Percentiles rank a stretch among this genome's conserved stretches.
These are phyloP conservation scores for Polychytrium aggregatum DNA, from an alignment of 192 early-diverging fungal species.

Conservation along the genomic window DNA sequence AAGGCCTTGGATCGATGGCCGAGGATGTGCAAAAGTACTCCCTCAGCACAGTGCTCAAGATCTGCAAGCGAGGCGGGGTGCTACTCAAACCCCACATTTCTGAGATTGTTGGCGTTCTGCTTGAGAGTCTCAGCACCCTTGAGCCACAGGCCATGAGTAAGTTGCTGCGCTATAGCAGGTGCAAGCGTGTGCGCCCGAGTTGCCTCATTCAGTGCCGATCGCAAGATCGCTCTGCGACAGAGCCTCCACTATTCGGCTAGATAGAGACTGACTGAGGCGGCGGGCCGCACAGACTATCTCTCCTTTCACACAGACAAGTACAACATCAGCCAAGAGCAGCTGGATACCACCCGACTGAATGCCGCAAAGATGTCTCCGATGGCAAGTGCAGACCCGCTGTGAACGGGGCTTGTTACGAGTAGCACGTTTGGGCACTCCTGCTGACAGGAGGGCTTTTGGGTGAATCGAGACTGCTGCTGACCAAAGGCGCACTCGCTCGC, in stretches of 20 bases:
- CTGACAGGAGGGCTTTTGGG: no score
- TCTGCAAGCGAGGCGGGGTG: conserved; percentile 64
- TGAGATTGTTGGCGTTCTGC: conserved; percentile 59
- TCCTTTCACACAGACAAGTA: conserved; percentile 82
- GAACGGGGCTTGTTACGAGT: no score
- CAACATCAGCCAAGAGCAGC: conserved; percentile 74
- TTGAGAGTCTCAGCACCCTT: conserved; percentile 72
- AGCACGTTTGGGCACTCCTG: no score
- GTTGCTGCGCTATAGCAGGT: no score
- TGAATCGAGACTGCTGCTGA: no score
- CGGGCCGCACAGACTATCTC: conserved; percentile 75
- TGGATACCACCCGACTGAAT: conserved; percentile 67
- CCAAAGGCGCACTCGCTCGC: no score
- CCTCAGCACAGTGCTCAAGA: conserved; percentile 65
- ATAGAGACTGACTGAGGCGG: no score
- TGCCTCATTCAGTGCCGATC: no score
- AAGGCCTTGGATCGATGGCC: conserved; percentile 63
- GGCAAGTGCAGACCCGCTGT: no score
- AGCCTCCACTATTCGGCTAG: no score
- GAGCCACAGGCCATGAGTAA: conserved; percentile 56
- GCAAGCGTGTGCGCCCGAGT: no score
- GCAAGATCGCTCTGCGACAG: no score
- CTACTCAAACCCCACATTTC: conserved; percentile 66
- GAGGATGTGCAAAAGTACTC: conserved; percentile 83
- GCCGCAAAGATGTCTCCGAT: conserved; percentile 86